Evolutionary conservation across 345 rosid genomes (phyloP).

Genomic region (Iberis pinnata): DNA sequence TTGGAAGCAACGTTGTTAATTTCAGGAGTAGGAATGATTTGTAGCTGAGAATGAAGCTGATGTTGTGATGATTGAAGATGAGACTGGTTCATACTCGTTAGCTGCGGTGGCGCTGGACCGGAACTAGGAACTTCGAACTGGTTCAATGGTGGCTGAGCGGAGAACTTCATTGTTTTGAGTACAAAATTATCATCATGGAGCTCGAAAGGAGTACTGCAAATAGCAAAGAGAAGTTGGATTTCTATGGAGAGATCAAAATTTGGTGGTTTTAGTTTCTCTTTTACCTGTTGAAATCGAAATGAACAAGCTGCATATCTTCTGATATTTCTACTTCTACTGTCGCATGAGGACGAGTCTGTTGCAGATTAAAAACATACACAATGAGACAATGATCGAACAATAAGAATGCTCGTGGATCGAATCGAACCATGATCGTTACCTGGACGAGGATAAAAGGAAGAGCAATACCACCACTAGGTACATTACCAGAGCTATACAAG

Average conservation of each 20-base stretch:
- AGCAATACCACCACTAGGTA: conserved; percentile 83
- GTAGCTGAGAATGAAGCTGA: conserved; percentile 22
- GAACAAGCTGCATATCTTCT: conserved; percentile 99
- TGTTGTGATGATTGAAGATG: conserved; percentile 20
- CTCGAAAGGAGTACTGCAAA: conserved; percentile 93
- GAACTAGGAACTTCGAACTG: conserved; percentile 56
- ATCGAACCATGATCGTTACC: conserved; percentile 35
- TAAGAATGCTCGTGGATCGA: conserved; percentile 3
- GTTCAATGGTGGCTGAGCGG: conserved; percentile 44
- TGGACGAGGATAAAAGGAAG: conserved; percentile 97
- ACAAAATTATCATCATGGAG: conserved; percentile 97
- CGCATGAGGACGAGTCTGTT: conserved; percentile 94
- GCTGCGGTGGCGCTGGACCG: conserved; percentile 37
- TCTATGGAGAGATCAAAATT: background rate
- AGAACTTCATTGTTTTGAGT: conserved; percentile 87
- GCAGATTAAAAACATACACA: background rate
- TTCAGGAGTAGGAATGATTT: conserved; percentile 34
- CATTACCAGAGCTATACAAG: conserved; percentile 64
- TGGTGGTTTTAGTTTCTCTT: background rate
- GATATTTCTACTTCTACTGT: conserved; percentile 99
- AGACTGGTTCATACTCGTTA: conserved; percentile 22
- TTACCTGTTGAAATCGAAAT: conserved; percentile 95
- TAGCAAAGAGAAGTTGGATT: background rate
- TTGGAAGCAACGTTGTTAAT: conserved; percentile 20
- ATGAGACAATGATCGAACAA: background rate